Evolutionary conservation across 768 basidiomycete genomes (phyloP).

Genomic region (Amanita phalloides): DNA sequence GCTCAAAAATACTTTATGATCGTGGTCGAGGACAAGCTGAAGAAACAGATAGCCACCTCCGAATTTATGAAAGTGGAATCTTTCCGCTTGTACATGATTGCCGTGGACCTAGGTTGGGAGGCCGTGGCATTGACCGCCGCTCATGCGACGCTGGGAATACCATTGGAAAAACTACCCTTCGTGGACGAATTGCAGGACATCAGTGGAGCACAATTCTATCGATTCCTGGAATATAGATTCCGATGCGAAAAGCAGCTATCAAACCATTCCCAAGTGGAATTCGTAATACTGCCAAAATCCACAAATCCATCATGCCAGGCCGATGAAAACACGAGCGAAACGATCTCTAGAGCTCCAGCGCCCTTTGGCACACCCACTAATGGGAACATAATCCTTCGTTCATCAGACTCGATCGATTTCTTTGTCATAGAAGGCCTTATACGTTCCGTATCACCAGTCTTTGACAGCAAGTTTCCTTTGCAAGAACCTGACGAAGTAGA

Average conservation of each 20-base stretch:
- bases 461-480: slow-evolving; percentile 21
- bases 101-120: slow-evolving; percentile 6
- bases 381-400: neutral
- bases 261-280: neutral
- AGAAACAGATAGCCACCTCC: neutral
- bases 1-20: slow-evolving; percentile 2
- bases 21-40: slow-evolving; percentile 2
- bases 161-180: slow-evolving; percentile 14
- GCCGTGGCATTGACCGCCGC: slow-evolving; percentile 10
- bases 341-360: neutral
- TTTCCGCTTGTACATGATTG: neutral
- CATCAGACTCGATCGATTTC: slow-evolving; percentile 2
- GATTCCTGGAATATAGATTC: neutral
- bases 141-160: slow-evolving; percentile 31
- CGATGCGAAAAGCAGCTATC: neutral
- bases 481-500: neutral
- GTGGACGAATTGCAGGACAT: neutral
- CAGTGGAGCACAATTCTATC: neutral
- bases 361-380: neutral
- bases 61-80: neutral
- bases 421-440: neutral
- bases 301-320: neutral
- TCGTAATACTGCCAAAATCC: neutral
- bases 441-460: neutral
- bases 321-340: neutral